phyloP scores from a whole-genome alignment of 345 rosid species.

The Triadica sebifera region DNA sequence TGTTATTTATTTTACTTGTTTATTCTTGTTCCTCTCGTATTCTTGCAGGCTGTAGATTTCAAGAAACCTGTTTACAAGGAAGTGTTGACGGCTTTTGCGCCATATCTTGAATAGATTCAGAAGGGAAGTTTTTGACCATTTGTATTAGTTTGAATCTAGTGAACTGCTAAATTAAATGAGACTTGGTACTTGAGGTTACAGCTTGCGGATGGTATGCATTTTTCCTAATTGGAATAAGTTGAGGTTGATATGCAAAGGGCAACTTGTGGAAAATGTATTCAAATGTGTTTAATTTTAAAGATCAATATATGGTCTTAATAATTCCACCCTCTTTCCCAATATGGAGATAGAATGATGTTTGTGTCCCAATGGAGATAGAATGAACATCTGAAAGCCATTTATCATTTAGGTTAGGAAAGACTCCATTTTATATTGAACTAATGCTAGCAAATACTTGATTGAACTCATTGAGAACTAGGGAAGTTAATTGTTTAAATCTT shows the following conservation, averaged over 20 bases:
- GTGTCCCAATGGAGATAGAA: no score
- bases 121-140: neutral
- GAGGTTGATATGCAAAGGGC: neutral
- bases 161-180: neutral
- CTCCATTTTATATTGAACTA: no score
- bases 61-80: slow-evolving; percentile 86
- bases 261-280: neutral
- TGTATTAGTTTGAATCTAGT: neutral
- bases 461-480: no score
- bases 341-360: no score
- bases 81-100: slow-evolving; percentile 56
- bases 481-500: no score
- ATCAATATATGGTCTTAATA: no score
- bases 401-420: no score
- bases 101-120: slow-evolving; percentile 48
- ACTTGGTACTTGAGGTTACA: neutral
- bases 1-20: neutral
- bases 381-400: no score
- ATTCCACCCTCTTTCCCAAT: no score
- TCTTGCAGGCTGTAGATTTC: slow-evolving; percentile 80
- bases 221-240: neutral
- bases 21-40: neutral
- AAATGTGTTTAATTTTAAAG: neutral
- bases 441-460: no score
- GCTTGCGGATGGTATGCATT: neutral